Evolutionary conservation across 345 rosid species (phyloP).

Genomic region (Linum lewisii): DNA sequence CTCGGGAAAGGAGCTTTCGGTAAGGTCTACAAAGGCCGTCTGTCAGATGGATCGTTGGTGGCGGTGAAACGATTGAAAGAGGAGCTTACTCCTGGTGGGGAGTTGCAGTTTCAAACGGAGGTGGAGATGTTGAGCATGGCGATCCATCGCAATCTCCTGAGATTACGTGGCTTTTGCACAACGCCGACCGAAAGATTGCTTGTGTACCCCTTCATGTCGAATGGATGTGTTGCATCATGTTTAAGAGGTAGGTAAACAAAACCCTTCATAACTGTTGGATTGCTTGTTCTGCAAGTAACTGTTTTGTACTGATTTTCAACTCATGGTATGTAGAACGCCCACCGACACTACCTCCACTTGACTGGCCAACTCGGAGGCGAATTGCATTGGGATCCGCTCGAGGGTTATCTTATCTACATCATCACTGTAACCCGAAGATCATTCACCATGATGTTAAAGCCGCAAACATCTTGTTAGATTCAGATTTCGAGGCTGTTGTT

Average conservation of each 20-base stretch:
- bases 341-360: neutral
- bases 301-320: too few species aligned
- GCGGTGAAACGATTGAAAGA: conserved; percentile 32
- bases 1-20: conserved; percentile 30
- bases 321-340: neutral
- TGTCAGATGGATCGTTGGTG: conserved; percentile 30
- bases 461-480: neutral
- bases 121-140: conserved; percentile 33
- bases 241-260: conserved; percentile 15
- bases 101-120: conserved; percentile 29
- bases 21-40: conserved; percentile 26
- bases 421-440: neutral
- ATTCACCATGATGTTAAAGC: neutral
- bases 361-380: neutral
- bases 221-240: conserved; percentile 31
- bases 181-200: conserved; percentile 30
- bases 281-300: too few species aligned
- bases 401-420: neutral
- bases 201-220: conserved; percentile 30
- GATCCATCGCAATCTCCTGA: conserved; percentile 27
- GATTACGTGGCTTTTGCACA: conserved; percentile 31
- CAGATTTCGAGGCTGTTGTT: neutral
- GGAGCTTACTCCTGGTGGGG: conserved; percentile 28
- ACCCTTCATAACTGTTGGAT: too few species aligned
- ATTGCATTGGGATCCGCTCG: neutral